Percentiles rank a stretch among this genome's conserved stretches.
phyloP scores from a whole-genome alignment of 2,329 filamentous ascomycete species.

The Madurella fahalii region DNA sequence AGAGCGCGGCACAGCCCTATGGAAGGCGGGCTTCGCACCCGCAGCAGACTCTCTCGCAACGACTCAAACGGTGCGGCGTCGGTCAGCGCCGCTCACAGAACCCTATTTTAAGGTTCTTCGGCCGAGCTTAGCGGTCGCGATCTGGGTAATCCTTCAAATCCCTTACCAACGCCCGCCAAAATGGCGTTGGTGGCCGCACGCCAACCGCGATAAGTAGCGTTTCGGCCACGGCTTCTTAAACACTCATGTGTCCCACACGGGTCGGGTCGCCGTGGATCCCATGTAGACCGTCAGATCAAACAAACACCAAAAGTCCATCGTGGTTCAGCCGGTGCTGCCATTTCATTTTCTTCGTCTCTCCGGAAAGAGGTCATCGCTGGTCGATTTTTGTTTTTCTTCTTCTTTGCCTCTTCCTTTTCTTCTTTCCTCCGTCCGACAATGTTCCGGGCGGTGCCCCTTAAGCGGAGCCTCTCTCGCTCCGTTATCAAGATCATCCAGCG shows the following conservation, averaged over 20 bases:
- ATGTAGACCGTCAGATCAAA: not conserved
- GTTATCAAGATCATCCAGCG: slow-evolving; percentile 20
- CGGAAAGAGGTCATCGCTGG: not conserved
- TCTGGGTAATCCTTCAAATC: not conserved
- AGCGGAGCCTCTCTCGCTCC: slow-evolving; percentile 17
- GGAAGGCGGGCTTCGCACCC: not conserved
- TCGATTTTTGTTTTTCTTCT: not conserved
- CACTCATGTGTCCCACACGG: not conserved
- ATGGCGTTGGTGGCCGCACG: not conserved
- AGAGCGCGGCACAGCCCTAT: not conserved
- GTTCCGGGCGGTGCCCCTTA: not conserved
- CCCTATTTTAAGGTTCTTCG: not conserved
- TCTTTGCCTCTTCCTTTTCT: not conserved
- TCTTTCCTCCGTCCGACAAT: not conserved
- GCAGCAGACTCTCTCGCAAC: not conserved
- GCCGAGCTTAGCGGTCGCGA: not conserved
- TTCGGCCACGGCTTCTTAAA: not conserved
- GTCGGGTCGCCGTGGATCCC: not conserved
- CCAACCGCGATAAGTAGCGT: not conserved
- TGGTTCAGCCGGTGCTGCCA: not conserved
- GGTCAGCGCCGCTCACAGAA: not conserved
- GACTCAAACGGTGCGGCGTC: not conserved
- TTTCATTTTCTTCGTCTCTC: not conserved
- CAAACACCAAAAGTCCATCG: not conserved
- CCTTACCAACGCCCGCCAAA: not conserved